Conservation (phyloP, 192 early-diverging fungal species). For the Pilaira anomala region DNA sequence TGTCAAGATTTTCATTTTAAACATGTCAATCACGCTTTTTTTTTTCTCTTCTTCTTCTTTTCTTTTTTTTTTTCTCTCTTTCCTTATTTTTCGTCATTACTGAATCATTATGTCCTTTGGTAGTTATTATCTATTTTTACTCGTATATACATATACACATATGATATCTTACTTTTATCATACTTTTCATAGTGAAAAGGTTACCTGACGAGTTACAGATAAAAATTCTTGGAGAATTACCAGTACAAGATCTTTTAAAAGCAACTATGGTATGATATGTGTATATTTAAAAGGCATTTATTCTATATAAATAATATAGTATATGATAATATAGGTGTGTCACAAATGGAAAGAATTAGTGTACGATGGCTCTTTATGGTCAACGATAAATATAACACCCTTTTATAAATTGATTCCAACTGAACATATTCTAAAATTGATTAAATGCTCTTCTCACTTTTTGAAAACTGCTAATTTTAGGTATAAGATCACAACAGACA, state of each 20-base stretch:
- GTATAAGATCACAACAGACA: too few species aligned
- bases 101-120: too few species aligned
- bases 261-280: constrained; percentile 24
- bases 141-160: not conserved
- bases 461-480: constrained; percentile 39
- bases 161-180: not conserved
- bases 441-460: constrained; percentile 33
- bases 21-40: constrained; percentile 9
- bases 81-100: too few species aligned
- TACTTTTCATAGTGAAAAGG: constrained; percentile 10
- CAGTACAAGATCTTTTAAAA: constrained; percentile 30
- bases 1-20: constrained; percentile 15
- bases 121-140: too few species aligned
- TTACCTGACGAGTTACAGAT: constrained; percentile 34
- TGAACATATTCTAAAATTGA: constrained; percentile 32
- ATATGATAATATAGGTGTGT: constrained; percentile 23
- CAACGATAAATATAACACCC: constrained; percentile 29
- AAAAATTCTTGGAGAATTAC: constrained; percentile 21
- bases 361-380: constrained; percentile 40
- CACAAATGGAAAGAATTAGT: constrained; percentile 32
- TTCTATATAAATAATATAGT: not conserved
- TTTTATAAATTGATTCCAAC: constrained; percentile 38
- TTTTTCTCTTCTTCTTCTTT: not conserved
- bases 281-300: not conserved
- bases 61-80: constrained; percentile 4